These are phyloP conservation scores for Dillenia turbinata DNA, from an alignment of 164 flowering plant genomes.

Conservation along the genomic window DNA sequence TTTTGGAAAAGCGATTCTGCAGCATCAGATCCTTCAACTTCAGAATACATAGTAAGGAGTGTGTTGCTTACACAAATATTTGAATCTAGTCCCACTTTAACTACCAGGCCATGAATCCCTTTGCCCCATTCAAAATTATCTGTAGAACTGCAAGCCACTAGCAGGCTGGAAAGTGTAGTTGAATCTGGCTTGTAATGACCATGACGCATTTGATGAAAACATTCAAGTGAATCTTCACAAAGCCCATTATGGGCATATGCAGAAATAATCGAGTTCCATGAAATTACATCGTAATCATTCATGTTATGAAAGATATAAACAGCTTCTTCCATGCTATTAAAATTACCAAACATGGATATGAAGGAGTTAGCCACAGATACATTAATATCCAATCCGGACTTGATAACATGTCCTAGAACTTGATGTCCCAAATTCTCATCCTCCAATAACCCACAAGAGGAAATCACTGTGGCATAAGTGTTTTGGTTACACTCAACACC, in stretches of 20 bases:
- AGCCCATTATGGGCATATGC: slow-evolving; percentile 45
- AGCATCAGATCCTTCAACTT: slow-evolving; percentile 39
- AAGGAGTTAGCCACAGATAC: slow-evolving; percentile 69
- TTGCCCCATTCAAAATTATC: slow-evolving; percentile 57
- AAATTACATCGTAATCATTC: slow-evolving; percentile 63
- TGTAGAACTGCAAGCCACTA: slow-evolving; percentile 40
- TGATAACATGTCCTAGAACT: slow-evolving; percentile 60
- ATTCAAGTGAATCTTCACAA: slow-evolving; percentile 37
- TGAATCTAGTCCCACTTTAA: slow-evolving; percentile 49
- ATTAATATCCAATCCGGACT: slow-evolving; percentile 40
- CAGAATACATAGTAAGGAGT: slow-evolving; percentile 65
- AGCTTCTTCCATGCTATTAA: slow-evolving; percentile 41
- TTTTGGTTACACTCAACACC: slow-evolving; percentile 50
- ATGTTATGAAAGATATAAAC: slow-evolving; percentile 43
- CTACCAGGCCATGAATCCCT: slow-evolving; percentile 54
- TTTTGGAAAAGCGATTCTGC: slow-evolving; percentile 43
- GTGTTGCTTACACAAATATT: slow-evolving; percentile 53
- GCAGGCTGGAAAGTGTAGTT: slow-evolving; percentile 55
- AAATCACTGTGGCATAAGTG: slow-evolving; percentile 48
- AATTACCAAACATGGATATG: slow-evolving; percentile 63
- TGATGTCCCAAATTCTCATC: slow-evolving; percentile 54
- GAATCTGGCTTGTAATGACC: slow-evolving; percentile 36
- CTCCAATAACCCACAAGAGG: slow-evolving; percentile 53
- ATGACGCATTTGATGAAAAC: slow-evolving; percentile 51
- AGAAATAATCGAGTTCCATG: slow-evolving; percentile 83